phyloP scores from a whole-genome alignment of 2,329 filamentous ascomycete species.

The Cladorrhinum sp. region DNA sequence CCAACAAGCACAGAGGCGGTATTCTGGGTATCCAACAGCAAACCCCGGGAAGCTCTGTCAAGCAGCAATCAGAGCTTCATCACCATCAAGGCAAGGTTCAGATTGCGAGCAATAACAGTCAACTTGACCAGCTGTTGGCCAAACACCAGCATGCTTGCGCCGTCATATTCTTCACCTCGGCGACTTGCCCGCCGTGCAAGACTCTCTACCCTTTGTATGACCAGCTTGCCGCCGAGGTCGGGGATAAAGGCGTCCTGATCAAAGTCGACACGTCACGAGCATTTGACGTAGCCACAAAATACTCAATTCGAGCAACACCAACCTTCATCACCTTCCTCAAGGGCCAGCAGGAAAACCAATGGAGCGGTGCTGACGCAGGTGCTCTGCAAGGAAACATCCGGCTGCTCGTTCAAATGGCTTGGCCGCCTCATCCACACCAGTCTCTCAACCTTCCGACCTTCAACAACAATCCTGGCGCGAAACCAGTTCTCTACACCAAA shows the following conservation, averaged over 20 bases:
- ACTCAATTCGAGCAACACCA: conserved; percentile 72
- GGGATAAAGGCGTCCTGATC: conserved; percentile 66
- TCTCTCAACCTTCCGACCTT: conserved; percentile 69
- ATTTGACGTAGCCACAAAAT: conserved; percentile 61
- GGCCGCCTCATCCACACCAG: conserved; percentile 73
- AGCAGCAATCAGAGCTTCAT: conserved; percentile 28
- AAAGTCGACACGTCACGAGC: conserved; percentile 76
- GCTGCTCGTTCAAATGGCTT: conserved; percentile 71
- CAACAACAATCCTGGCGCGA: conserved; percentile 58
- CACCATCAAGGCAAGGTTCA: conserved; percentile 51
- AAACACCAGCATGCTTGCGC: conserved; percentile 66
- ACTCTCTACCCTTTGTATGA: conserved; percentile 79
- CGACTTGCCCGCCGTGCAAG: conserved; percentile 82
- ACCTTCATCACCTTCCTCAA: conserved; percentile 84
- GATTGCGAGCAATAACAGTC: conserved; percentile 55
- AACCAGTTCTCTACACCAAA: conserved; percentile 72
- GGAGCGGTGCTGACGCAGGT: conserved; percentile 71
- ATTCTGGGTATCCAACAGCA: conserved; percentile 50
- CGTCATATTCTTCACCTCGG: conserved; percentile 88
- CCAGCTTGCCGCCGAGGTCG: conserved; percentile 70
- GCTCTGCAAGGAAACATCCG: conserved; percentile 69
- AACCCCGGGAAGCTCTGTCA: conserved; percentile 28
- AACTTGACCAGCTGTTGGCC: conserved; percentile 59
- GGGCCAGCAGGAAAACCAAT: conserved; percentile 73
- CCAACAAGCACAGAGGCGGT: conserved; percentile 48